Base-by-base conservation (phyloP, 169 alveolate genomes). In the Besnoitia besnoiti region DNA sequence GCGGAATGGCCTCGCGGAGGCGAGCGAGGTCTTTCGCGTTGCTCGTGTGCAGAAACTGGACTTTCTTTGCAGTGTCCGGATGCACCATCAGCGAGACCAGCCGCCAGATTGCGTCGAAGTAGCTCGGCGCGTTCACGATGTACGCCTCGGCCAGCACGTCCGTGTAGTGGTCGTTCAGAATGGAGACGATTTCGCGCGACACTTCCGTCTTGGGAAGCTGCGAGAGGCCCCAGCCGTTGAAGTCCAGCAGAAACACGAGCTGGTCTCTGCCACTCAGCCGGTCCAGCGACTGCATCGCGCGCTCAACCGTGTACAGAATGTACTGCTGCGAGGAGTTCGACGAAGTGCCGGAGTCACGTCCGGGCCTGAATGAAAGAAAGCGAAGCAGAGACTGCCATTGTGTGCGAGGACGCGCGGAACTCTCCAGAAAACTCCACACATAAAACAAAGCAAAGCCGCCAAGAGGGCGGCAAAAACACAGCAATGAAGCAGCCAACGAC, bases 111-210 rank as follows among this genome's bases (percentile, higher is more conserved):
- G 89, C 59, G 39, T 89, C 92, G 30, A 89, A 75, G 79, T 89
- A 89, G 39, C 82, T 49, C 8, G 92, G 92, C 3, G 92, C 88
- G 50, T 89, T 79, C 37, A 89, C 51, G 42, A 89, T 49, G 79
- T 37, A 89, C 7, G 92, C 92, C 59, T 73, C 79, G 7, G 92
- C 92, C 10, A 89, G 88, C 14, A 89, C 79, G 44, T 89, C 92
- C 0, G 92, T 89, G 76, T 89, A 89, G 50, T 89, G 92, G 73
- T 75, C 89, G 37, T 89, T 89, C 19, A 89, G 47, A 24, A 89
- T 89, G 49, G 55, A 33, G 40, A 89, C 88, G 35, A 89, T 62
- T 49, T 89, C 92, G 33, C 16, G 46, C 55, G 88, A 67, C 21
- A 89, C 37, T 46, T 89, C 92, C 44, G 79, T 75, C 0, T 75